phyloP scores from a whole-genome alignment of 2,329 filamentous ascomycete species.

The Xylariales sp. region DNA sequence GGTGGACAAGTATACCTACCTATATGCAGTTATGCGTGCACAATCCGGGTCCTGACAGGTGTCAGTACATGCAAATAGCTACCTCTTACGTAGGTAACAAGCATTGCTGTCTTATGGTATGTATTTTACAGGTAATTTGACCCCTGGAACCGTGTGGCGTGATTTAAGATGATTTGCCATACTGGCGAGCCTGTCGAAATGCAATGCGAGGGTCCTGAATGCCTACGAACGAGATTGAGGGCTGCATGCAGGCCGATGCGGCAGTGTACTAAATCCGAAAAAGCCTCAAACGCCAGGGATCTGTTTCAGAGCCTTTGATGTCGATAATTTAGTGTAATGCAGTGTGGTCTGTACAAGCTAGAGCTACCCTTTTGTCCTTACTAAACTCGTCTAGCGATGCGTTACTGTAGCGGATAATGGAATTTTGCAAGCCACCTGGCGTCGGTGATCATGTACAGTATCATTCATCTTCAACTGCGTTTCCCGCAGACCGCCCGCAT shows the following conservation, averaged over 20 bases:
- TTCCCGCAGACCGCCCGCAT: constrained; percentile 2
- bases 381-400: neutral
- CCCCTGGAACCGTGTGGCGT: constrained; percentile 31
- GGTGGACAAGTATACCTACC: neutral
- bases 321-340: constrained; percentile 43
- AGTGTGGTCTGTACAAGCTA: no score
- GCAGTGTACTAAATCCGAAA: constrained; percentile 7
- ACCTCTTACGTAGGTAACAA: neutral
- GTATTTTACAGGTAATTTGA: neutral
- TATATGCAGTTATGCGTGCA: constrained; percentile 11
- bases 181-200: constrained; percentile 16
- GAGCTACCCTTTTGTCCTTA: constrained; percentile 11
- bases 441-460: neutral
- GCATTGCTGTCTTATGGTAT: neutral
- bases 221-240: constrained; percentile 37
- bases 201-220: constrained; percentile 29
- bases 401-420: constrained; percentile 1
- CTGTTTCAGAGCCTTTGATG: constrained; percentile 24
- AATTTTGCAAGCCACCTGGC: constrained; percentile 18
- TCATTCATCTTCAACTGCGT: constrained; percentile 15
- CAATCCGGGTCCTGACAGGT: neutral
- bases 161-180: constrained; percentile 22
- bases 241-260: constrained; percentile 38
- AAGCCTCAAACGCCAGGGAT: constrained; percentile 23
- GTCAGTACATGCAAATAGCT: neutral